Percentiles rank a stretch among this genome's conserved stretches.
Evolutionary conservation across 257 asterid species (phyloP).

Genomic region (Solanum rostratum): DNA sequence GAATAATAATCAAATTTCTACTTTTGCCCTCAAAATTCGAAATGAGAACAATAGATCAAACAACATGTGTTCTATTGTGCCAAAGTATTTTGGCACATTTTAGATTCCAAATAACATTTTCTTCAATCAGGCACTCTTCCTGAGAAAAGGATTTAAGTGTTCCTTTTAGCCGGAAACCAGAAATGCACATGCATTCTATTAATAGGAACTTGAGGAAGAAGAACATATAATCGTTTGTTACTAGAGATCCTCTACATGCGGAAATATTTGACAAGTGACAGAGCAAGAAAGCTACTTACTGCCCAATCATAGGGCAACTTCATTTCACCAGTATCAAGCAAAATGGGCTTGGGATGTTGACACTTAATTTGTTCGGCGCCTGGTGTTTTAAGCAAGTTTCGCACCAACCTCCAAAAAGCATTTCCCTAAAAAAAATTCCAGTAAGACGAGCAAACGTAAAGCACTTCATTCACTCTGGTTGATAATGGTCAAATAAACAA

Average conservation of each 20-base stretch:
- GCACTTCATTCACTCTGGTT: neutral
- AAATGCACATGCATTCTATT: neutral
- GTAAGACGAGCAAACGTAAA: neutral
- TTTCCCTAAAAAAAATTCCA: constrained; percentile 48
- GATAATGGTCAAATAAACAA: neutral
- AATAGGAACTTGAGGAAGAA: neutral
- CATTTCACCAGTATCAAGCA: constrained; percentile 99
- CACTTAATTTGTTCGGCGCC: constrained; percentile 64
- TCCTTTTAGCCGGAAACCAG: neutral
- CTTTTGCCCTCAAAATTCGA: neutral
- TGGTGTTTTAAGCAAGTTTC: constrained; percentile 76
- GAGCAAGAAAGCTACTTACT: constrained; percentile 40
- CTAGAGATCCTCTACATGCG: neutral
- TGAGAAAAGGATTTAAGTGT: neutral
- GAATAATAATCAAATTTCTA: neutral
- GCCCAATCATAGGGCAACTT: constrained; percentile 95
- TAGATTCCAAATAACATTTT: neutral
- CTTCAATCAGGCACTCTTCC: neutral
- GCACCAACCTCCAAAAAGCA: constrained; percentile 85
- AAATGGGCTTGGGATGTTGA: constrained; percentile 86
- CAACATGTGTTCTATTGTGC: neutral
- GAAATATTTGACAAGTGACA: neutral
- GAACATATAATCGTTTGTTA: neutral
- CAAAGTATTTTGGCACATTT: neutral
- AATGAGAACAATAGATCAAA: neutral